Base-by-base conservation (phyloP, 2,329 filamentous ascomycete species). In the Xylaria sp. region DNA sequence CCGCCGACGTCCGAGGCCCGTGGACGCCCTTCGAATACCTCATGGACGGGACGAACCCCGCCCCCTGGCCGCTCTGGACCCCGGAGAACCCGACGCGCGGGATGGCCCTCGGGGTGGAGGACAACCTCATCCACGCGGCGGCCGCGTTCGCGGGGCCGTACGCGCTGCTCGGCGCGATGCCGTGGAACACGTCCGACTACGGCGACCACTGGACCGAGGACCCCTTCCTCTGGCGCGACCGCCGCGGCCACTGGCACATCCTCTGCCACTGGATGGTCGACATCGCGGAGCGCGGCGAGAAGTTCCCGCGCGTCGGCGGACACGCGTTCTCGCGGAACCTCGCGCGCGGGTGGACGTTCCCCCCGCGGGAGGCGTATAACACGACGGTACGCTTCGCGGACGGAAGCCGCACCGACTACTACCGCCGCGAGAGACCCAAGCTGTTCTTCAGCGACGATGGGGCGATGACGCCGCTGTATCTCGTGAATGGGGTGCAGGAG, bases 401-500 rank as follows among this genome's bases (percentile, higher is more conserved):
- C 57, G 77, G 78, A 0, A 66, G 66, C 0, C 63, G 55, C 20
- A 66, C 69, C 40, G 66, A 71, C 3, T 77, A 74, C 34, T 74
- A 75, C 46, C 69, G 78, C 2, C 63, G 78, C 11, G 78, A 81
- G 57, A 65, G 78, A 2, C 76, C 78, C 0, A 78, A 80, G 67
- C 44, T 81, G 4, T 78, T 74, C 47, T 79, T 80, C 17, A 78
- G 76, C 51, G 65, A 72, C 1, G 77, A 80, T 52, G 73, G 74
- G 0, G 51, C 71, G n/a, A 68, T 78, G 69, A 76, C 69, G 13
- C 77, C 78, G 2, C 54, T 81, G 39, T 78, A 78, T 48, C 45
- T 81, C 54, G 66, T 74, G 1, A 80, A 72, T 29, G 78, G 78
- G 0, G 77, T 81, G 1, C 77, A 80, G 53, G 72, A 74, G 53